phyloP scores from a whole-genome alignment of 2,329 filamentous ascomycete genomes.

The Aspergillus phoenicis region DNA sequence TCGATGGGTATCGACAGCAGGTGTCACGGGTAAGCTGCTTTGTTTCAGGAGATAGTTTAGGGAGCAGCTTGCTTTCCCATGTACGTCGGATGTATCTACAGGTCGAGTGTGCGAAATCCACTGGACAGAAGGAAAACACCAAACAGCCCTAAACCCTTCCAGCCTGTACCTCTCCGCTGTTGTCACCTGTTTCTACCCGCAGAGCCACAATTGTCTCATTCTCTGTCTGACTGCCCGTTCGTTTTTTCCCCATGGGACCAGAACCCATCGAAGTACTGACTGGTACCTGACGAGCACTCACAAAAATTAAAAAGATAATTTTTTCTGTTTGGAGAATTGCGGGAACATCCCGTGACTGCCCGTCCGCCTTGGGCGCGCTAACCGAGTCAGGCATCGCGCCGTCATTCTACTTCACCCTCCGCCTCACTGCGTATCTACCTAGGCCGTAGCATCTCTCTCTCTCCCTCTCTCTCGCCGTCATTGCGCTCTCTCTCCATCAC shows the following conservation, averaged over 20 bases:
- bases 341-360: conserved; percentile 34
- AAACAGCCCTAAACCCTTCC: conserved; percentile 2
- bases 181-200: neutral
- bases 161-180: conserved; percentile 6
- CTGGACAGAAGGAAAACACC: neutral
- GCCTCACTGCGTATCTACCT: conserved; percentile 27
- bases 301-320: neutral
- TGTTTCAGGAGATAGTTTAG: neutral
- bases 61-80: neutral
- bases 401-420: conserved; percentile 30
- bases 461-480: conserved; percentile 19
- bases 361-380: conserved; percentile 24
- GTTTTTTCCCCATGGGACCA: no score
- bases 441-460: conserved; percentile 13
- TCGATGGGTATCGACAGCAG: conserved; percentile 13
- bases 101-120: neutral
- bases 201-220: conserved; percentile 1
- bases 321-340: conserved; percentile 2
- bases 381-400: conserved; percentile 24
- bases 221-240: no score
- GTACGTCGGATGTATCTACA: neutral
- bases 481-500: neutral
- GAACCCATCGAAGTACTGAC: no score
- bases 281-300: no score
- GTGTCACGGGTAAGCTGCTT: conserved; percentile 2